Evolutionary conservation across 2,329 filamentous ascomycete genomes (phyloP).

Genomic region (Colletotrichum caudatum): DNA sequence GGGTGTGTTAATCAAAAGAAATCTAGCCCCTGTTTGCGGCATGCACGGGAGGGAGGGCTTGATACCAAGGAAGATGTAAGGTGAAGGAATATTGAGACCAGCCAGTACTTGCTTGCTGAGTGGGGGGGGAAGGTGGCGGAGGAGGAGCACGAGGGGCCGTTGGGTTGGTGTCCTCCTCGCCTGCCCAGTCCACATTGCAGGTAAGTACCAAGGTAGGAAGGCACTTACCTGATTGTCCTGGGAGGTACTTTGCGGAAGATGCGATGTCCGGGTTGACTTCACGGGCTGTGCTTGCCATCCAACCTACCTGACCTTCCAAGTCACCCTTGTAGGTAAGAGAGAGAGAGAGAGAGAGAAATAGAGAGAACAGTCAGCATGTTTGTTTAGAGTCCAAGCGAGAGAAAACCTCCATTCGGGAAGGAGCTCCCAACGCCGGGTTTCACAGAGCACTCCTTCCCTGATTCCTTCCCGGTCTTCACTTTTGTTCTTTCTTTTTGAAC

Average conservation of each 20-base stretch:
- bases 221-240: not conserved
- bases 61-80: slow-evolving; percentile 2
- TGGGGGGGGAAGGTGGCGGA: slow-evolving; percentile 5
- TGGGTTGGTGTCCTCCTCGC: not conserved
- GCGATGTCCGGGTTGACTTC: not conserved
- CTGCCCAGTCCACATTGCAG: not conserved
- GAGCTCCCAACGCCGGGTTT: slow-evolving; percentile 3
- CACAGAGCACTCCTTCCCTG: slow-evolving; percentile 20
- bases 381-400: not conserved
- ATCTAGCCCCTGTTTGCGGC: slow-evolving; percentile 2
- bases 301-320: not conserved
- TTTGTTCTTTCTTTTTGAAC: not conserved
- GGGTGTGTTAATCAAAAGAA: not conserved
- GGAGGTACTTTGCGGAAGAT: slow-evolving; percentile 3
- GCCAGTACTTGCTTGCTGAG: not conserved
- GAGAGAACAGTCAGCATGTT: not conserved
- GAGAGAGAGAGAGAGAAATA: too few species aligned
- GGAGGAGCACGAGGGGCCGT: not conserved
- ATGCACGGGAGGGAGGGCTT: not conserved
- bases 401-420: not conserved
- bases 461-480: not conserved
- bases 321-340: not conserved
- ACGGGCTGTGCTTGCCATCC: not conserved
- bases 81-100: not conserved
- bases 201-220: too few species aligned